Conservation (phyloP, 1,284 basidiomycete species). For the Mrakiaceae sp. region DNA sequence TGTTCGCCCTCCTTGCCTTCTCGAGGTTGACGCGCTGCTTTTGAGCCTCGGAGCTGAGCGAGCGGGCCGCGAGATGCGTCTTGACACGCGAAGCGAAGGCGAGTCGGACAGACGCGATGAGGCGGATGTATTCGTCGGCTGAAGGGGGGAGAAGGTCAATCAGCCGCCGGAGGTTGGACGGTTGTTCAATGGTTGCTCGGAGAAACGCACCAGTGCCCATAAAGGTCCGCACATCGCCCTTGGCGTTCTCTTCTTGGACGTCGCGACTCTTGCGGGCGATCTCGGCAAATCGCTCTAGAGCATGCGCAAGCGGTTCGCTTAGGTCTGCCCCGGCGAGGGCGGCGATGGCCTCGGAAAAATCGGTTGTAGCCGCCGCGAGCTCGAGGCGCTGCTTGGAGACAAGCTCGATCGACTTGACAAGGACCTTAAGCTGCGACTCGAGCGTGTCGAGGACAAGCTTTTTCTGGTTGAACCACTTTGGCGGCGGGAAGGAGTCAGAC, state of each 20-base stretch:
- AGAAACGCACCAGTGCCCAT: constrained; percentile 53
- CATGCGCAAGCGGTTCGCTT: constrained; percentile 55
- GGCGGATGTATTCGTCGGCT: constrained; percentile 83
- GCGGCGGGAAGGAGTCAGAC: constrained; percentile 6
- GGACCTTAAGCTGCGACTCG: constrained; percentile 72
- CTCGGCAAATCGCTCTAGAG: constrained; percentile 56
- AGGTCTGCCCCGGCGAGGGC: constrained; percentile 64
- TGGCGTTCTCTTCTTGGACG: constrained; percentile 56
- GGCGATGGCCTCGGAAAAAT: constrained; percentile 56
- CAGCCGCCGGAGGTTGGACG: no score
- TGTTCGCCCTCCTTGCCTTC: constrained; percentile 61
- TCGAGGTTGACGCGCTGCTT: constrained; percentile 67
- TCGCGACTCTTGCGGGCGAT: constrained; percentile 62
- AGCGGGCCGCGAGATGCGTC: constrained; percentile 67
- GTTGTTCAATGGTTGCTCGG: no score
- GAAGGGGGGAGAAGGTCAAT: constrained; percentile 15
- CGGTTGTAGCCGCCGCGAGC: constrained; percentile 51
- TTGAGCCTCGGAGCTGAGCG: constrained; percentile 59
- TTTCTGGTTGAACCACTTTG: constrained; percentile 83
- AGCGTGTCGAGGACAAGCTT: constrained; percentile 76
- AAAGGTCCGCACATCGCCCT: constrained; percentile 63
- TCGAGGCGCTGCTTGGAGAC: constrained; percentile 73
- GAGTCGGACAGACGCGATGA: constrained; percentile 77
- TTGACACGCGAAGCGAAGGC: constrained; percentile 79
- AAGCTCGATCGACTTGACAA: constrained; percentile 72